Conservation (phyloP, 345 rosid genomes). For the Aurinia saxatilis region DNA sequence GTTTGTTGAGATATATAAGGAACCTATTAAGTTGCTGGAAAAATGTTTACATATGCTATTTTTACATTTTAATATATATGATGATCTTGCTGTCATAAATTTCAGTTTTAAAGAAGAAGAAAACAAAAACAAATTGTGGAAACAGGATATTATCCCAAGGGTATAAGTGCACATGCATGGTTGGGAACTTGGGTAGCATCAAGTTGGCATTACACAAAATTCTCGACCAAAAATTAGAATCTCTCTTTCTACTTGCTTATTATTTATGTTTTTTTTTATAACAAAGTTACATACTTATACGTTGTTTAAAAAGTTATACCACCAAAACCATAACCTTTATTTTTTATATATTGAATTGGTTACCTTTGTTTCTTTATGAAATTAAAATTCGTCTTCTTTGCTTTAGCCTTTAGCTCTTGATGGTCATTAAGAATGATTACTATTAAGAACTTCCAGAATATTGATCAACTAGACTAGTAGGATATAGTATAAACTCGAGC, state of each 20-base stretch:
- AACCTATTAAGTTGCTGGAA: too few relatives aligned
- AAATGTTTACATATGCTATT: too few relatives aligned
- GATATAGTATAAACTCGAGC: not conserved
- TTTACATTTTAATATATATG: too few relatives aligned
- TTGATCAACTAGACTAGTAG: not conserved
- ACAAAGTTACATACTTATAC: too few relatives aligned
- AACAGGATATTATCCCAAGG: slow-evolving; percentile 3
- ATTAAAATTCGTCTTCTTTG: not conserved
- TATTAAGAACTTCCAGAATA: too few relatives aligned
- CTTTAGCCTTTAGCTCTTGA: not conserved
- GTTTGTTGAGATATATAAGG: too few relatives aligned
- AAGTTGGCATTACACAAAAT: slow-evolving; percentile 28
- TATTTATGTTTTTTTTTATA: not conserved
- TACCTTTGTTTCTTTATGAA: not conserved
- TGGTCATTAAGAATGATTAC: not conserved
- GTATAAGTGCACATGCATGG: slow-evolving; percentile 30
- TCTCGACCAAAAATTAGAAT: slow-evolving; percentile 17
- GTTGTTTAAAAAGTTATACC: not conserved
- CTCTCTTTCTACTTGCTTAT: not conserved
- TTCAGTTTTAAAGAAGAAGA: too few relatives aligned
- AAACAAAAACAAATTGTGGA: not conserved
- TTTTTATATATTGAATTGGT: not conserved
- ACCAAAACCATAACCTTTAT: not conserved
- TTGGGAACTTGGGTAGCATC: slow-evolving; percentile 29
- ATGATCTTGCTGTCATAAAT: too few relatives aligned